Conservation (phyloP, 1,284 basidiomycete genomes). For the Papiliotrema laurentii region DNA sequence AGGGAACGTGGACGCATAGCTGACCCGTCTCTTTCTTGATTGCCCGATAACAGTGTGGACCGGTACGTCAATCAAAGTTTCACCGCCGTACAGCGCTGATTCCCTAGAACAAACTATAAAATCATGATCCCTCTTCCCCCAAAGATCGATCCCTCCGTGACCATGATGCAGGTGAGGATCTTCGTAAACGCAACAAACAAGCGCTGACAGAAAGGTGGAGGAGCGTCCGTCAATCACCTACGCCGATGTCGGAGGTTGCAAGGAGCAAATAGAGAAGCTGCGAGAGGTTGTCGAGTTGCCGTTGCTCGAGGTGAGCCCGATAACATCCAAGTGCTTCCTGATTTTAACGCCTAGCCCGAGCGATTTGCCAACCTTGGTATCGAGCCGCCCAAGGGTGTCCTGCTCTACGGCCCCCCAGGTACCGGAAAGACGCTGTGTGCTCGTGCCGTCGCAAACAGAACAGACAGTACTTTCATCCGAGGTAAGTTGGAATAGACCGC, state of each 20-base stretch:
- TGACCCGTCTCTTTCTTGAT: background rate
- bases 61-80: slow-evolving; percentile 12
- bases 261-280: slow-evolving; percentile 99
- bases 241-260: slow-evolving; percentile 96
- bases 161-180: slow-evolving; percentile 91
- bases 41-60: slow-evolving; percentile 36
- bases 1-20: background rate
- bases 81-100: slow-evolving; percentile 3
- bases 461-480: slow-evolving; percentile 98
- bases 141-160: slow-evolving; percentile 98
- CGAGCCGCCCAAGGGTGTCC: slow-evolving; percentile 96
- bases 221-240: slow-evolving; percentile 99
- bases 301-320: slow-evolving; percentile 73
- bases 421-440: slow-evolving; percentile 99
- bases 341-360: slow-evolving; percentile 68
- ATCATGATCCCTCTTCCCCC: slow-evolving; percentile 99
- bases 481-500: slow-evolving; percentile 44
- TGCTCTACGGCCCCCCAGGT: slow-evolving; percentile 91
- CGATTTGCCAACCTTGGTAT: slow-evolving; percentile 97
- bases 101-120: slow-evolving; percentile 80
- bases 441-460: slow-evolving; percentile 95
- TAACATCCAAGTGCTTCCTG: slow-evolving; percentile 4
- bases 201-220: slow-evolving; percentile 66
- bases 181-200: slow-evolving; percentile 54
- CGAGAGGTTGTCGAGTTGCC: slow-evolving; percentile 98